phyloP scores from a whole-genome alignment of 1,139 yeast genomes.

The Kodamaea alishanica region DNA sequence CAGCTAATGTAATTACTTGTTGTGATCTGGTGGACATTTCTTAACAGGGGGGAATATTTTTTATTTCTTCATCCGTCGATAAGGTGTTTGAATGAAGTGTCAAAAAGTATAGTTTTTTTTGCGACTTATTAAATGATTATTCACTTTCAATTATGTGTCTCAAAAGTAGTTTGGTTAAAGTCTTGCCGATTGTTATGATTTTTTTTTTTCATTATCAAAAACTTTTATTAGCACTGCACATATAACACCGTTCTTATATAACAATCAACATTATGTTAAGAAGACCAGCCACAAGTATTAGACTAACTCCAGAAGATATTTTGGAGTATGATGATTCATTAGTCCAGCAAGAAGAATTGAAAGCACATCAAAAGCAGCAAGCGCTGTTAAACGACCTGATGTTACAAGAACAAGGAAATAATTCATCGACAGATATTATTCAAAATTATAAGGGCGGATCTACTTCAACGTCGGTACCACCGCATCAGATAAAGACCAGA shows the following conservation, averaged over 20 bases:
- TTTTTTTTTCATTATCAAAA: constrained; percentile 2
- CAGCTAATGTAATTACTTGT: constrained; percentile 30
- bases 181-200: background rate
- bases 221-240: constrained; percentile 1
- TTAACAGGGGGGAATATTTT: constrained; percentile 1
- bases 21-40: constrained; percentile 30
- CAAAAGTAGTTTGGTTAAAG: background rate
- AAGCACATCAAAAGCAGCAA: constrained; percentile 1
- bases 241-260: background rate
- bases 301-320: constrained; percentile 63
- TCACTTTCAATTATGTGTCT: background rate
- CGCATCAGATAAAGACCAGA: constrained; percentile 6
- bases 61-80: constrained; percentile 1
- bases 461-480: constrained; percentile 1
- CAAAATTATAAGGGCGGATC: constrained; percentile 3
- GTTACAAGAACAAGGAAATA: constrained; percentile 8
- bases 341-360: constrained; percentile 7
- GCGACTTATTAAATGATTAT: too few relatives aligned
- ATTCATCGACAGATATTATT: constrained; percentile 5
- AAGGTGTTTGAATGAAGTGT: too few relatives aligned
- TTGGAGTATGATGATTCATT: constrained; percentile 52
- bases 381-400: constrained; percentile 3
- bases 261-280: constrained; percentile 44
- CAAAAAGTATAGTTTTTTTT: too few relatives aligned
- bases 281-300: constrained; percentile 61